Base-by-base conservation (phyloP, 2,329 filamentous ascomycete species). In the Cladobotryum mycophilum region DNA sequence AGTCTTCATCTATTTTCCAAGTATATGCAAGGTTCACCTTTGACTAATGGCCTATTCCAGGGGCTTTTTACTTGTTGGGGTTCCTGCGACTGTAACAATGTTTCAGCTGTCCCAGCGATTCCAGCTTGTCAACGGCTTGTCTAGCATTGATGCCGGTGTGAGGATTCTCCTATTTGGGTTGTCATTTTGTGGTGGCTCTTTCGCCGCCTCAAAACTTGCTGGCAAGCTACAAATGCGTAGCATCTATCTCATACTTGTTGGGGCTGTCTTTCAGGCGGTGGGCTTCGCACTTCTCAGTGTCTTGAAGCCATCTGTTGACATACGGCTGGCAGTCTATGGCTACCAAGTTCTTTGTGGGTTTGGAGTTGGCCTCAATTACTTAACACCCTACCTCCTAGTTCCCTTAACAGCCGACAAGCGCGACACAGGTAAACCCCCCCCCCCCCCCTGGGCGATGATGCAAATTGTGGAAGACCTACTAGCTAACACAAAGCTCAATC, bases 21-120 rank as follows among this genome's bases (percentile, higher is more conserved):
- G 3, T 8, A 6, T 42, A 30, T 30, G 6, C 3, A 11, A 6
- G 6, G 2, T 30, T 30, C 25, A 8, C 6, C 25, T 2, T 30
- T 4, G 6, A 30, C 25, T 30, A 30, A 30, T 30, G 22, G 22
- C 22, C 6, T 30, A 41, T 11, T 30, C 9, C 8, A 41, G 38
- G 4, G 38, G 20, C 4, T 18, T 41, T 3, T 41, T 41, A 13
- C 6, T 41, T 9, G 17, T 48, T 3, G 51, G 53, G 2, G 50
- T 45, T 4, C 40, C 50, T 5, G 41, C 53, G n/a, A 45, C 34
- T 12, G 47, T 53, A 2, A 50, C 46, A 9, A 46, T 42, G 3
- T 52, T 57, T 15, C 53, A 56, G 30, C 33, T 61, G 1, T 55
- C 57, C 0, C 55, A 60, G 41, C 48, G 55, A 12, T 60, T 61